Base-by-base conservation (phyloP, 2,329 filamentous ascomycete genomes). In the Microcyclosporella mali region DNA sequence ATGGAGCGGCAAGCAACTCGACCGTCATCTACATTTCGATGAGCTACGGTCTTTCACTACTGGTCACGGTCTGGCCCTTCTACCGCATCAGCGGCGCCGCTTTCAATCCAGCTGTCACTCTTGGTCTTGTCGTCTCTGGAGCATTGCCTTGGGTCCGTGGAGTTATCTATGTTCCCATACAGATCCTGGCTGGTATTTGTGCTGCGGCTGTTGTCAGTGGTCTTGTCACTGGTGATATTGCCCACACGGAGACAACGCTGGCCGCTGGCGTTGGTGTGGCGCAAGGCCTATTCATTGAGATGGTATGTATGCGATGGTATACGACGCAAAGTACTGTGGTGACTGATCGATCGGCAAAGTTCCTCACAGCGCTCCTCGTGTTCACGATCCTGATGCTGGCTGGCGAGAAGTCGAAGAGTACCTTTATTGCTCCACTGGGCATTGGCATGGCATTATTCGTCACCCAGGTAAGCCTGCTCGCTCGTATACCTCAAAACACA, bases 21-120 rank as follows among this genome's bases (percentile, higher is more conserved):
- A 49, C 46, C 2, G 37, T 49, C 43, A 38, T 48, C 33, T 66
- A 62, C 48, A 65, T 65, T 16, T 56, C 60, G 8, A 47, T 66
- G 4, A 56, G 53, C 46, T 66, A 65, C 46, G 63, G 64, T 4
- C 63, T 65, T 42, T 62, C 60, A 0, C 52, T 67, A 1, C 61
- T 63, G 11, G 65, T 66, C 10, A 66, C 65, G n/a, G 63, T 60
- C 3, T 66, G 63, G 60, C 52, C 60, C 2, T 58, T 63, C 44
- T 63, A 58, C 49, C 46, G 60, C 14, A 56, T 63, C 37, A 51
- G 41, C 29, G 60, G 60, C 19, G 58, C 58, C 9, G 42, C 60
- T 6, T 58, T 56, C 47, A 59, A 59, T 37, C 58, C 58, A n/a
- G 58, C 57, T 3, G 58, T 64, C 10, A 62, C 59, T 3, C 40